These are phyloP conservation scores for Cladosporium phlei DNA, from an alignment of 2,329 filamentous ascomycete species.

Conservation along the genomic window DNA sequence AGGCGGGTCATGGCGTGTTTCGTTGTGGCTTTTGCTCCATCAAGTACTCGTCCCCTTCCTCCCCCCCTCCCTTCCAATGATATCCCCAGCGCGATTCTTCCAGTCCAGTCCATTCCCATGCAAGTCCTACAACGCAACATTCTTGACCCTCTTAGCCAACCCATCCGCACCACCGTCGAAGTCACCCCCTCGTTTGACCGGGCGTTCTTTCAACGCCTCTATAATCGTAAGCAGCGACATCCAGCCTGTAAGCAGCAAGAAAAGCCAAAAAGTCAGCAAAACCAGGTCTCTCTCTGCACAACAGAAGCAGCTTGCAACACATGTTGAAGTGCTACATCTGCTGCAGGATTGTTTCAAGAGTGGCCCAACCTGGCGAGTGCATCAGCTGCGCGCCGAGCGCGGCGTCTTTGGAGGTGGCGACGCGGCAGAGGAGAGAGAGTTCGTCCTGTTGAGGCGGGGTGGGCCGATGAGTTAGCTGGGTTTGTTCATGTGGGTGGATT, in stretches of 20 bases:
- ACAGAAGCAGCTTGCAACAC: too few species aligned
- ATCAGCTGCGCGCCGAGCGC: constrained; percentile 77
- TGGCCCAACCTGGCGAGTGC: constrained; percentile 88
- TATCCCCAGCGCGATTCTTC: too few species aligned
- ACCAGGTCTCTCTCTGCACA: too few species aligned
- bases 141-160: constrained; percentile 28
- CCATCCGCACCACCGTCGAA: constrained; percentile 17
- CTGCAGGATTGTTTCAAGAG: constrained; percentile 83
- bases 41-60: too few species aligned
- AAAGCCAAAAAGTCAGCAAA: constrained; percentile 20
- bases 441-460: constrained; percentile 63
- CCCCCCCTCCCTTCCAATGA: too few species aligned
- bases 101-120: too few species aligned
- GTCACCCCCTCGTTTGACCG: constrained; percentile 48
- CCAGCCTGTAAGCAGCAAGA: constrained; percentile 29
- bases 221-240: constrained; percentile 72
- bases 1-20: too few species aligned
- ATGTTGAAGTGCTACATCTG: too few species aligned
- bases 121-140: constrained; percentile 18
- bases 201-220: constrained; percentile 94
- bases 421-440: constrained; percentile 76
- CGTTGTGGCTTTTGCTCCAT: too few species aligned
- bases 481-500: constrained; percentile 1
- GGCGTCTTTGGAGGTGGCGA: constrained; percentile 75
- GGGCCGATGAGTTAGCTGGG: not conserved